These are phyloP conservation scores for Trichophyton simii DNA, from an alignment of 2,329 filamentous ascomycete genomes.

Conservation along the genomic window DNA sequence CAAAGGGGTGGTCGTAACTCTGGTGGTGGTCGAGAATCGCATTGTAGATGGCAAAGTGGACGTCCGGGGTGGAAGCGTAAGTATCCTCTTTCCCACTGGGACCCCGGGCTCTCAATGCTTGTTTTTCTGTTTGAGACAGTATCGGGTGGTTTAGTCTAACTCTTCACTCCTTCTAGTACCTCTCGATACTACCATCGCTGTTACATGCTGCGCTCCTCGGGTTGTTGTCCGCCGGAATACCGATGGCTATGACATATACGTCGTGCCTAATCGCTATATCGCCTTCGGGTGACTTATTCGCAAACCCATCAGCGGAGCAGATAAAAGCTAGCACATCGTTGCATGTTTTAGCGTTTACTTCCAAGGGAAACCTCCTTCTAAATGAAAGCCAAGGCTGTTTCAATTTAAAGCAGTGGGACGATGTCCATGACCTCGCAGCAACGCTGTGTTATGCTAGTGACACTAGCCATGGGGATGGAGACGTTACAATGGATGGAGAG, in stretches of 20 bases:
- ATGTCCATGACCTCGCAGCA: conserved; percentile 52
- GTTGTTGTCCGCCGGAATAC: conserved; percentile 69
- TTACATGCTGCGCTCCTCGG: conserved; percentile 68
- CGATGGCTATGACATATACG: conserved; percentile 60
- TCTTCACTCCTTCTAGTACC: conserved; percentile 42
- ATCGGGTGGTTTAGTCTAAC: background rate
- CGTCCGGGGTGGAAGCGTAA: conserved; percentile 28
- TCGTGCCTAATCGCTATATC: conserved; percentile 52
- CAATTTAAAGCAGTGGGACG: conserved; percentile 61
- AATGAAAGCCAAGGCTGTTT: conserved; percentile 75
- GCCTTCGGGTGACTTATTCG: conserved; percentile 32
- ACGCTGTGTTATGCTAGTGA: conserved; percentile 51
- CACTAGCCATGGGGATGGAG: conserved; percentile 40
- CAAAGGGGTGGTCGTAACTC: conserved; percentile 32
- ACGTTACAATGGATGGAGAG: conserved; percentile 28
- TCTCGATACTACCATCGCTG: conserved; percentile 67
- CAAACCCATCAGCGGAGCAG: conserved; percentile 52
- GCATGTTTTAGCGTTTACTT: conserved; percentile 77
- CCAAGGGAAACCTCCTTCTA: conserved; percentile 57
- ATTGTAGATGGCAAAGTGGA: conserved; percentile 20
- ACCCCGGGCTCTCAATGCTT: background rate
- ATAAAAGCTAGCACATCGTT: conserved; percentile 54
- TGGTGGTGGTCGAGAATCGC: conserved; percentile 29
- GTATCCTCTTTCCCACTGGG: conserved; percentile 11
- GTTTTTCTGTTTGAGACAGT: too few relatives aligned